Percentiles rank a stretch among this genome's conserved stretches.
phyloP scores from a whole-genome alignment of 1,284 basidiomycete genomes.

The Ustilago sp. region DNA sequence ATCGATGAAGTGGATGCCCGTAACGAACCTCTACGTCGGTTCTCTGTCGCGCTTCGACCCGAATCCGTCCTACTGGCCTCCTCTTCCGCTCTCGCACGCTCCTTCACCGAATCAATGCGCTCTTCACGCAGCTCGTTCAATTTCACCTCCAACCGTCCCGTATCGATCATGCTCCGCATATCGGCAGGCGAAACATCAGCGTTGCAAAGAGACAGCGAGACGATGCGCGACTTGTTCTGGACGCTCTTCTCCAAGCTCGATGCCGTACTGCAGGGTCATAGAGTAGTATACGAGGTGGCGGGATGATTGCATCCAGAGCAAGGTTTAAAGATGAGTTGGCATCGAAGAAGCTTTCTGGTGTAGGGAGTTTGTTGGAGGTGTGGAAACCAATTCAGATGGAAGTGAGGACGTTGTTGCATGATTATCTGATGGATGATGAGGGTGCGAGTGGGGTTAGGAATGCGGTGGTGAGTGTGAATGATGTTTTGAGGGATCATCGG shows the following conservation, averaged over 20 bases:
- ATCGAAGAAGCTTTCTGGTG: conserved; percentile 39
- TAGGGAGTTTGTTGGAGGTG: conserved; percentile 78
- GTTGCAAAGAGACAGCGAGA: conserved; percentile 63
- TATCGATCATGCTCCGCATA: conserved; percentile 48
- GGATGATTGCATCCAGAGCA: conserved; percentile 49
- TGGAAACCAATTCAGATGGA: conserved; percentile 92
- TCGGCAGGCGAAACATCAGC: conserved; percentile 56
- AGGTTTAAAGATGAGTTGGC: conserved; percentile 54
- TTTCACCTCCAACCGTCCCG: conserved; percentile 24
- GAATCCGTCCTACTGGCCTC: conserved; percentile 72
- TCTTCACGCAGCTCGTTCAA: conserved; percentile 51
- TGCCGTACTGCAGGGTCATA: conserved; percentile 91
- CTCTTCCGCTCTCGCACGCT: conserved; percentile 48
- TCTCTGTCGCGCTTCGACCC: conserved; percentile 75
- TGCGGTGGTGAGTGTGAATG: conserved; percentile 91
- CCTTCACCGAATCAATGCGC: conserved; percentile 50
- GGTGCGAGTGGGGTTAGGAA: conserved; percentile 82
- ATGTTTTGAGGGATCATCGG: conserved; percentile 75
- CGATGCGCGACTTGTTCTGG: conserved; percentile 88
- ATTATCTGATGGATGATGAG: conserved; percentile 91
- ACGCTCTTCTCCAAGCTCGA: conserved; percentile 96
- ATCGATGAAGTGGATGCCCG: conserved; percentile 86
- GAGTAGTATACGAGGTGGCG: conserved; percentile 88
- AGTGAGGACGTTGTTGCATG: conserved; percentile 81
- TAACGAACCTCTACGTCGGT: conserved; percentile 70